Evolutionary conservation across 495 filamentous ascomycete genomes (phyloP).

Genomic region (Darksidea phi): DNA sequence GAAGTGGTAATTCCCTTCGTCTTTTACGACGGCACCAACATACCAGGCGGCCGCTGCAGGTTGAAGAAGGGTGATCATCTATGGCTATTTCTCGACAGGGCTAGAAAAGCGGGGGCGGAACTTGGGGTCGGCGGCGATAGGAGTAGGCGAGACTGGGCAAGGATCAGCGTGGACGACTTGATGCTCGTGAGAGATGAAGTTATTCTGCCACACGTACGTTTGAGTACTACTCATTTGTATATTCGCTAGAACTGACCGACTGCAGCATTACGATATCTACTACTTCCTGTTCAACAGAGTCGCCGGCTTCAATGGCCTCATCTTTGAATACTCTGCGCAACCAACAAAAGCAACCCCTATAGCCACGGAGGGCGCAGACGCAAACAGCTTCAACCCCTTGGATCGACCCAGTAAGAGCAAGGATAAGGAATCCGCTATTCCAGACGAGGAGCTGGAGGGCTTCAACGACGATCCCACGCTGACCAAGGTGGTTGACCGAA

Average conservation of each 20-base stretch:
- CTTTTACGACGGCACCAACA: conserved; percentile 97
- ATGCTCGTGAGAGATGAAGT: conserved; percentile 90
- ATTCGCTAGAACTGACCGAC: conserved; percentile 7
- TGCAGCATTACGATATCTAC: conserved; percentile 91
- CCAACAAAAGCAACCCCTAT: conserved; percentile 36
- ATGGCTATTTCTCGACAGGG: conserved; percentile 89
- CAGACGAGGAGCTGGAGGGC: conserved; percentile 64
- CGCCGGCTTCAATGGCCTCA: conserved; percentile 64
- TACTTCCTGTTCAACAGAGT: conserved; percentile 91
- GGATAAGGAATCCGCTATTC: conserved; percentile 32
- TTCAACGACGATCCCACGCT: conserved; percentile 72
- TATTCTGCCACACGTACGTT: conserved; percentile 89
- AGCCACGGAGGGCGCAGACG: conserved; percentile 6
- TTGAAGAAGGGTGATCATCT: conserved; percentile 90
- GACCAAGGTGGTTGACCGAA: conserved; percentile 92
- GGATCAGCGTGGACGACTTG: conserved; percentile 93
- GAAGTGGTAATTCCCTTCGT: conserved; percentile 93
- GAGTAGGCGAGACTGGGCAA: conserved; percentile 80
- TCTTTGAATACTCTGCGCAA: conserved; percentile 76
- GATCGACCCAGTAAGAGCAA: conserved; percentile 48
- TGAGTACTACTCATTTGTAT: conserved; percentile 11
- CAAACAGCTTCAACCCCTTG: conserved; percentile 47
- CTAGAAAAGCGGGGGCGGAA: conserved; percentile 83
- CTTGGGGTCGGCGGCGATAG: conserved; percentile 65
- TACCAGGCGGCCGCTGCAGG: conserved; percentile 74